Conservation (phyloP, 306 rosid species). For the Cucurbita maxima region DNA sequence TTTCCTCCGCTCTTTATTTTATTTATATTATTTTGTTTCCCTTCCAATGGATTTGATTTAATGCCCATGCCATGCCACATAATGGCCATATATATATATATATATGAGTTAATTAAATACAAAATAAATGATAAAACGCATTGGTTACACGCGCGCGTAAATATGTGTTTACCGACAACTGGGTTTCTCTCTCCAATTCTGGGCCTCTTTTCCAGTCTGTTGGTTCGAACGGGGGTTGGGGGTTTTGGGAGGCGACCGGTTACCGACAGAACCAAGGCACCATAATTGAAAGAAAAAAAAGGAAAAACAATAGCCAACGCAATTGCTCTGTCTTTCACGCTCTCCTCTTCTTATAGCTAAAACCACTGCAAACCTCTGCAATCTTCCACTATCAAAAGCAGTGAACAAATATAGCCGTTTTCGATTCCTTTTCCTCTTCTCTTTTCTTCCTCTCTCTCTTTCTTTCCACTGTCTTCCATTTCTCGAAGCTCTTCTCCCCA, state of each 20-base stretch:
- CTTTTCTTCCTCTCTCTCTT: too few relatives aligned
- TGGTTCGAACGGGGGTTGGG: background rate
- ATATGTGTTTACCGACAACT: background rate
- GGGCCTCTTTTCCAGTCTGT: background rate
- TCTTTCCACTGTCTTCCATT: background rate
- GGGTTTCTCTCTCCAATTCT: background rate
- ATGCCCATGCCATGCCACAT: background rate
- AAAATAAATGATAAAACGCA: background rate
- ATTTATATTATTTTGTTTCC: background rate
- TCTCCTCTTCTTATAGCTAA: background rate
- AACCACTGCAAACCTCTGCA: background rate
- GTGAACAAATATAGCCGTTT: conserved; percentile 2
- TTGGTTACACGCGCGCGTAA: background rate
- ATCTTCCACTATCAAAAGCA: background rate
- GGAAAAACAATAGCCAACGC: background rate
- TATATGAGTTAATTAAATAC: too few relatives aligned
- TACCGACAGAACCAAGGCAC: background rate
- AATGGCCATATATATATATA: too few relatives aligned
- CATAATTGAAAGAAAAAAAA: too few relatives aligned
- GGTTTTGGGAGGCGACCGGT: background rate
- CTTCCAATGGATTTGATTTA: background rate
- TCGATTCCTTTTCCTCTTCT: background rate
- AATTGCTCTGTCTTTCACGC: conserved; percentile 3
- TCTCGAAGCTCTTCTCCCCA: background rate
- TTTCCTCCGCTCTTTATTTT: background rate